phyloP scores from a whole-genome alignment of 2,329 filamentous ascomycete species.

The Trichocomaceae sp. region DNA sequence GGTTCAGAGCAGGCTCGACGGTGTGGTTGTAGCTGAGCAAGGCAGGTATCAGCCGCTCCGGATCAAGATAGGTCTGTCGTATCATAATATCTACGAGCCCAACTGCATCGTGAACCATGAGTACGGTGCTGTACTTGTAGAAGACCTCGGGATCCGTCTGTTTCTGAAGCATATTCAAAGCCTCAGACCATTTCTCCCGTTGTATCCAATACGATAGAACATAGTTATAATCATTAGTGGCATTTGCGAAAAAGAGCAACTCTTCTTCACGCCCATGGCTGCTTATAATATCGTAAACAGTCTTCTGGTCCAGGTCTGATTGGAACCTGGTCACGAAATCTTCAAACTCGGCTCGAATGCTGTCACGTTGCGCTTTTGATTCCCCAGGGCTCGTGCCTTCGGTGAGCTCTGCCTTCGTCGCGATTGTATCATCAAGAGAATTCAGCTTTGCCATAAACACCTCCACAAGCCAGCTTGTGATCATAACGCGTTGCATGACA shows the following conservation, averaged over 20 bases:
- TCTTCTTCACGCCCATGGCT: constrained; percentile 93
- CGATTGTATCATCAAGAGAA: constrained; percentile 85
- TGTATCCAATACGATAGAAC: constrained; percentile 97
- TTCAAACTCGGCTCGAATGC: constrained; percentile 71
- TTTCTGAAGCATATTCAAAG: constrained; percentile 80
- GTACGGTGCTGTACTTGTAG: constrained; percentile 93
- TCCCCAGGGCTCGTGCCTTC: constrained; percentile 66
- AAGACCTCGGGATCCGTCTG: constrained; percentile 90
- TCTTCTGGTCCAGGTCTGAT: constrained; percentile 78
- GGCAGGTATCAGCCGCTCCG: constrained; percentile 84
- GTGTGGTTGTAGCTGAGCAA: constrained; percentile 84
- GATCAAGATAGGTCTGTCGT: constrained; percentile 77
- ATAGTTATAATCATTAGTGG: constrained; percentile 86
- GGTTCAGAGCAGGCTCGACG: constrained; percentile 57
- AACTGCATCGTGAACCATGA: constrained; percentile 80
- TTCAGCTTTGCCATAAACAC: constrained; percentile 97
- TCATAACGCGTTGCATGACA: constrained; percentile 90
- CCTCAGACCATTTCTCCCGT: constrained; percentile 83
- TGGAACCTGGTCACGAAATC: constrained; percentile 84
- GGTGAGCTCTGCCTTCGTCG: constrained; percentile 74
- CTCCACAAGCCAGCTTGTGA: constrained; percentile 90
- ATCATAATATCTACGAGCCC: constrained; percentile 94
- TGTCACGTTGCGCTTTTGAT: constrained; percentile 59
- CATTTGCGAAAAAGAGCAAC: constrained; percentile 81
- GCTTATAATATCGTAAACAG: constrained; percentile 90